Evolutionary conservation across 116 monocot genomes (phyloP).

Genomic region (Dioscorea cayenensis): DNA sequence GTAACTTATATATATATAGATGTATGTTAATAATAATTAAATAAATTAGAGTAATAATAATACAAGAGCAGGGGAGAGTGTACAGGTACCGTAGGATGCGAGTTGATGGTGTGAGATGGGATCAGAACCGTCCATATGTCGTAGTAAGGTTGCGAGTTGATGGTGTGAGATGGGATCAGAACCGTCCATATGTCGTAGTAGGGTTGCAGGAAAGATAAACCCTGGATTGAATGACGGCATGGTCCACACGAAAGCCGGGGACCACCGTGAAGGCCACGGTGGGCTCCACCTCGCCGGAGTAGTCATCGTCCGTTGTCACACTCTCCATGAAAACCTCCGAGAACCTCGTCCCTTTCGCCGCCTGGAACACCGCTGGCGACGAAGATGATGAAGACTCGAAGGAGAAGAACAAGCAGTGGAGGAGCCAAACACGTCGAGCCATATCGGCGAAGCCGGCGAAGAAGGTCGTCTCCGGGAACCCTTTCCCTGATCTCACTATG

Average conservation of each 20-base stretch:
- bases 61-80: too few species aligned
- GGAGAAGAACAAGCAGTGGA: slow-evolving; percentile 18
- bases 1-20: too few species aligned
- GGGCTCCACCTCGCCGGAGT: neutral
- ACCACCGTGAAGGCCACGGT: slow-evolving; percentile 63
- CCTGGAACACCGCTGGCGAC: slow-evolving; percentile 44
- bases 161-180: neutral
- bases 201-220: slow-evolving; percentile 43
- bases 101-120: neutral
- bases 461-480: slow-evolving; percentile 8
- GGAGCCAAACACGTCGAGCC: slow-evolving; percentile 12
- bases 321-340: slow-evolving; percentile 88
- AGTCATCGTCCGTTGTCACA: slow-evolving; percentile 19
- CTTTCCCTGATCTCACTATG: slow-evolving; percentile 1
- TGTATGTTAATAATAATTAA: too few species aligned
- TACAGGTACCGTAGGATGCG: too few species aligned
- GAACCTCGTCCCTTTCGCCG: slow-evolving; percentile 37
- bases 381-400: neutral
- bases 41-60: too few species aligned
- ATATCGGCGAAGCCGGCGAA: slow-evolving; percentile 13
- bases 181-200: neutral
- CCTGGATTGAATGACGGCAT: slow-evolving; percentile 53
- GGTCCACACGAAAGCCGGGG: slow-evolving; percentile 59
- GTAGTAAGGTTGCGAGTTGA: neutral
- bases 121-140: neutral